Conservation (phyloP, 352 stramenopile genomes). For the Phytophthora boehmeriae region DNA sequence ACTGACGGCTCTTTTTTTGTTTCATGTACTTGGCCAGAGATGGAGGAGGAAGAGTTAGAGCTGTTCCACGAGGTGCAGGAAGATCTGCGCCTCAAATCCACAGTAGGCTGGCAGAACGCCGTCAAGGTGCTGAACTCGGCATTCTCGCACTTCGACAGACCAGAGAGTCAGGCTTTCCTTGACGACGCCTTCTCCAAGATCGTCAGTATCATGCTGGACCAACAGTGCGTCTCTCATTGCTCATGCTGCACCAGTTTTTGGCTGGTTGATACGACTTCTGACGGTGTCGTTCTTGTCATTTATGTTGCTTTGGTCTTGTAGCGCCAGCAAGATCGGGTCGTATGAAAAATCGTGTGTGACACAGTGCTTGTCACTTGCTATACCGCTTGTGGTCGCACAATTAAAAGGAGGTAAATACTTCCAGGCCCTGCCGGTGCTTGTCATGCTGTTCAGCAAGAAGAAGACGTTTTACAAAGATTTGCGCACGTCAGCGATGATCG, state of each 20-base stretch:
- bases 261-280: background rate
- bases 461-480: constrained; percentile 91
- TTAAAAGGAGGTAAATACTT: constrained; percentile 75
- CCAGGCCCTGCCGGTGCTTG: constrained; percentile 69
- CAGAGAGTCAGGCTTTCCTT: constrained; percentile 80
- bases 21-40: too few species aligned
- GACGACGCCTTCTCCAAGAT: constrained; percentile 82
- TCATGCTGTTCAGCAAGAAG: constrained; percentile 91
- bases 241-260: background rate
- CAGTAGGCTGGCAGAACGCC: constrained; percentile 89
- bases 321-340: constrained; percentile 85
- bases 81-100: constrained; percentile 88
- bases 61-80: constrained; percentile 86
- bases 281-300: constrained; percentile 6
- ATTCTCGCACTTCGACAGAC: constrained; percentile 65
- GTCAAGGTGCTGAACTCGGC: constrained; percentile 86
- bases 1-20: too few species aligned
- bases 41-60: constrained; percentile 86
- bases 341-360: constrained; percentile 90
- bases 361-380: constrained; percentile 69
- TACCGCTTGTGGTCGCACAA: constrained; percentile 74
- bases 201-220: constrained; percentile 90
- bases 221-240: constrained; percentile 67
- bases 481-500: constrained; percentile 87
- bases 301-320: constrained; percentile 28